Percentiles rank a stretch among this genome's conserved stretches.
phyloP scores from a whole-genome alignment of 1,139 yeast species.

The Pichia norvegensis region DNA sequence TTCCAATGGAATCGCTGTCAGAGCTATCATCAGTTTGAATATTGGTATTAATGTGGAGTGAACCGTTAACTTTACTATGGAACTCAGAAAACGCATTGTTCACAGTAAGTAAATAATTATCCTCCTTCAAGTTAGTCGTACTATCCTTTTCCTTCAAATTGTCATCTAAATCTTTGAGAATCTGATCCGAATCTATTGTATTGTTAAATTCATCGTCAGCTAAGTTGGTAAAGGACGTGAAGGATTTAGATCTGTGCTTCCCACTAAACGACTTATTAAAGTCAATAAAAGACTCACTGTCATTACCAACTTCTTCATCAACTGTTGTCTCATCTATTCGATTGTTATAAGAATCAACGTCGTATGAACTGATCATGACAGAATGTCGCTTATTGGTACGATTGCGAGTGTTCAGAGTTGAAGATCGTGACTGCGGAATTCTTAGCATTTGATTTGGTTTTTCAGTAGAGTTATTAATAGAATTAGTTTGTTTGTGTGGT shows the following conservation, averaged over 20 bases:
- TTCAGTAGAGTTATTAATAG: background rate
- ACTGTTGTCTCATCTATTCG: background rate
- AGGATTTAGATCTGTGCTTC: background rate
- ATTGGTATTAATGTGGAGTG: background rate
- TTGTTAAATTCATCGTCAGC: background rate
- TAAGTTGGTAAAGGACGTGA: background rate
- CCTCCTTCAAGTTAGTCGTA: background rate
- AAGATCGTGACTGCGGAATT: background rate
- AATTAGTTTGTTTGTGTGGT: background rate
- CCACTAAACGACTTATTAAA: background rate
- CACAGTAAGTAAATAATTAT: slow-evolving; percentile 4
- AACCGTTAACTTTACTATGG: slow-evolving; percentile 1
- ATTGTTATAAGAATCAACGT: background rate
- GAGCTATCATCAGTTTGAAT: background rate
- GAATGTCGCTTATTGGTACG: slow-evolving; percentile 7
- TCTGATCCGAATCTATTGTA: slow-evolving; percentile 7
- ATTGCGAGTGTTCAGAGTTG: background rate
- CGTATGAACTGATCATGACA: slow-evolving; percentile 1
- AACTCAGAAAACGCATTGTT: slow-evolving; percentile 11
- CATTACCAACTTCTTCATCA: background rate
- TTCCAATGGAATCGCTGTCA: background rate
- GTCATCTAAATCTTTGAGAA: slow-evolving; percentile 4
- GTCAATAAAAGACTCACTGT: background rate
- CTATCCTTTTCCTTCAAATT: background rate
- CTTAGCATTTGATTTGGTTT: background rate